A percentile compares a stretch with the other conserved stretches of the same genome.
Conservation (phyloP, 441 rosid species). For the Dalechampia spathulata region DNA sequence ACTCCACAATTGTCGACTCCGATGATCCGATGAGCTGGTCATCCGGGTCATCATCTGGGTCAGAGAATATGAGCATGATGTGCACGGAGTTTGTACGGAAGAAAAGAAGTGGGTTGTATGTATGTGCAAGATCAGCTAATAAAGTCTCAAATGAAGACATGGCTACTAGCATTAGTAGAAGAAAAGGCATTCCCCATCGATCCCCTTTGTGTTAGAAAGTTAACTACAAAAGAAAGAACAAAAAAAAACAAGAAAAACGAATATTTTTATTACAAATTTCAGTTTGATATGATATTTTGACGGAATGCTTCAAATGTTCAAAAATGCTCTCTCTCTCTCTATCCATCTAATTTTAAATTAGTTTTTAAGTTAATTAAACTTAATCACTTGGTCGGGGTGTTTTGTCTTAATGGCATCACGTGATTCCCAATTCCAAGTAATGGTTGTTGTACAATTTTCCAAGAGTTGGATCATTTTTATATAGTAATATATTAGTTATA, state of each 20-base stretch:
- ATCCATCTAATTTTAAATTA: not conserved
- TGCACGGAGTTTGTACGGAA: slow-evolving; percentile 58
- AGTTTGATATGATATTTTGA: slow-evolving; percentile 20
- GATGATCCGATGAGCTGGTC: slow-evolving; percentile 81
- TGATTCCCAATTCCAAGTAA: slow-evolving; percentile 53
- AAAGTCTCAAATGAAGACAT: slow-evolving; percentile 58
- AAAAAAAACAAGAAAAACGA: not conserved
- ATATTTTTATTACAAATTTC: not conserved
- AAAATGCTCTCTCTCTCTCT: slow-evolving; percentile 12
- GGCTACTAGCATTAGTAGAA: slow-evolving; percentile 63
- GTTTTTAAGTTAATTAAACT: slow-evolving; percentile 17
- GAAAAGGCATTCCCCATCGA: slow-evolving; percentile 91
- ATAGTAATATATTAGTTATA: slow-evolving; percentile 1
- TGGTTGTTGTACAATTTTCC: slow-evolving; percentile 28
- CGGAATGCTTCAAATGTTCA: slow-evolving; percentile 17
- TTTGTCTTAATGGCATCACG: slow-evolving; percentile 75
- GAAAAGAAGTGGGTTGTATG: slow-evolving; percentile 68
- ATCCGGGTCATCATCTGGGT: slow-evolving; percentile 55
- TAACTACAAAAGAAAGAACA: not conserved
- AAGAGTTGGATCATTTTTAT: not conserved
- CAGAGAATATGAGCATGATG: slow-evolving; percentile 35
- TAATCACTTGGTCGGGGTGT: slow-evolving; percentile 54
- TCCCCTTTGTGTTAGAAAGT: slow-evolving; percentile 66
- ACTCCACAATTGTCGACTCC: slow-evolving; percentile 63
- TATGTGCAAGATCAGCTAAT: slow-evolving; percentile 49